Conservation (phyloP, 139 green algal genomes). For the Volvox africanus region DNA sequence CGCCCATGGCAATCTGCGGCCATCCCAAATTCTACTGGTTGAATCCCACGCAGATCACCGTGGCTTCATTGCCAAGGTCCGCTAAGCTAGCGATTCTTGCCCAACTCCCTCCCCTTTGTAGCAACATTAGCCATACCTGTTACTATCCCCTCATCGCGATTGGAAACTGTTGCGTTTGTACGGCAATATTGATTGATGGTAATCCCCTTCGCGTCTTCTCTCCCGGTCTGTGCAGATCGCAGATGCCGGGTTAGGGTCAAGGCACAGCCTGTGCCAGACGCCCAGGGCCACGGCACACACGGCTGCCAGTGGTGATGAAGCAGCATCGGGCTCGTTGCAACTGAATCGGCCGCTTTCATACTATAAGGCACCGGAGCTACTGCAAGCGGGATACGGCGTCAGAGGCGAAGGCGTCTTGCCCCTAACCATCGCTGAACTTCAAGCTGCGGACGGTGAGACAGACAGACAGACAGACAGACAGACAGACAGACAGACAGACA, state of each 20-base stretch:
- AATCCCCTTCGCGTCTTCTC: background rate
- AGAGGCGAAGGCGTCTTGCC: background rate
- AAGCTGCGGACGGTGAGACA: too few species aligned
- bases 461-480: too few species aligned
- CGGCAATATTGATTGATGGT: background rate
- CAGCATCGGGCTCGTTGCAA: background rate
- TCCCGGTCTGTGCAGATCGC: background rate
- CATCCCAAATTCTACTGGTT: conserved; percentile 1
- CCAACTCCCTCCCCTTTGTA: too few species aligned
- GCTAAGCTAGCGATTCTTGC: background rate
- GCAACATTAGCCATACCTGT: too few species aligned
- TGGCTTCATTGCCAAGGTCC: conserved; percentile 36
- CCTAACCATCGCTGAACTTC: background rate
- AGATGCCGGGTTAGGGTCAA: background rate
- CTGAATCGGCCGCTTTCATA: background rate
- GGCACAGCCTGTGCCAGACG: background rate
- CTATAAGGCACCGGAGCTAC: too few species aligned
- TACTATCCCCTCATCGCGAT: background rate
- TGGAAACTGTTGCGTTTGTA: background rate
- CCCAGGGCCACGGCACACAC: background rate
- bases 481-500: too few species aligned
- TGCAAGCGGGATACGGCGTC: background rate
- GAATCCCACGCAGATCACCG: background rate
- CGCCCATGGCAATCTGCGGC: background rate
- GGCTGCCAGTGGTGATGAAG: background rate